phyloP scores from a whole-genome alignment of 805 yeast species.

The Saturnispora saitoi region DNA sequence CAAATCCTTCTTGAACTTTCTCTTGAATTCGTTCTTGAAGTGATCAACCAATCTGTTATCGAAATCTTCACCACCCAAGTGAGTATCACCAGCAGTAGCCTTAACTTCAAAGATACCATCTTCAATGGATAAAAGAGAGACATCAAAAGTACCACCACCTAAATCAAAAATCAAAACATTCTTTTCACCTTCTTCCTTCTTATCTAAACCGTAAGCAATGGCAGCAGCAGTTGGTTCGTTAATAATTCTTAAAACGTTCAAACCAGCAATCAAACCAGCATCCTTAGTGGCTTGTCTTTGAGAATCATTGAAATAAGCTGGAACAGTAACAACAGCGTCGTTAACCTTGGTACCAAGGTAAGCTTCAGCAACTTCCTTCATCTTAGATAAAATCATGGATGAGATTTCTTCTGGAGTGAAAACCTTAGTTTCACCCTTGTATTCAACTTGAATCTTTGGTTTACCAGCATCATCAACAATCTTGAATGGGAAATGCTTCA shows the following conservation, averaged over 20 bases:
- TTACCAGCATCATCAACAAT: conserved; percentile 74
- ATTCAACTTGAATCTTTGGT: conserved; percentile 86
- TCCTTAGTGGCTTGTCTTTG: conserved; percentile 80
- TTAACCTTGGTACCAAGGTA: conserved; percentile 44
- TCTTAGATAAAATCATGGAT: conserved; percentile 68
- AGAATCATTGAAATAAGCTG: conserved; percentile 76
- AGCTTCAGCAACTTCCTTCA: conserved; percentile 58
- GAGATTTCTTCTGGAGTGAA: conserved; percentile 95
- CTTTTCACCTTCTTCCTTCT: conserved; percentile 39
- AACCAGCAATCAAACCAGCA: conserved; percentile 69
- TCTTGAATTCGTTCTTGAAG: conserved; percentile 92
- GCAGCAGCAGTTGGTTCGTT: conserved; percentile 88
- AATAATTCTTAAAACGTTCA: conserved; percentile 65
- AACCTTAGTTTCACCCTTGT: conserved; percentile 83
- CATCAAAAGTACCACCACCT: conserved; percentile 84
- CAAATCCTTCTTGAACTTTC: conserved; percentile 94
- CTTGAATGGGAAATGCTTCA: conserved; percentile 89
- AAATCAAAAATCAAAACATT: conserved; percentile 59
- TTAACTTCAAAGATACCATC: conserved; percentile 76
- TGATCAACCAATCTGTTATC: conserved; percentile 77
- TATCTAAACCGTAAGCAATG: conserved; percentile 67
- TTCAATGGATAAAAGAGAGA: conserved; percentile 68
- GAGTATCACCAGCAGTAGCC: conserved; percentile 79
- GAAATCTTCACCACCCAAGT: conserved; percentile 81
- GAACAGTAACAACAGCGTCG: conserved; percentile 78